Conservation (phyloP, 345 rosid genomes). For the Passiflora organensis region DNA sequence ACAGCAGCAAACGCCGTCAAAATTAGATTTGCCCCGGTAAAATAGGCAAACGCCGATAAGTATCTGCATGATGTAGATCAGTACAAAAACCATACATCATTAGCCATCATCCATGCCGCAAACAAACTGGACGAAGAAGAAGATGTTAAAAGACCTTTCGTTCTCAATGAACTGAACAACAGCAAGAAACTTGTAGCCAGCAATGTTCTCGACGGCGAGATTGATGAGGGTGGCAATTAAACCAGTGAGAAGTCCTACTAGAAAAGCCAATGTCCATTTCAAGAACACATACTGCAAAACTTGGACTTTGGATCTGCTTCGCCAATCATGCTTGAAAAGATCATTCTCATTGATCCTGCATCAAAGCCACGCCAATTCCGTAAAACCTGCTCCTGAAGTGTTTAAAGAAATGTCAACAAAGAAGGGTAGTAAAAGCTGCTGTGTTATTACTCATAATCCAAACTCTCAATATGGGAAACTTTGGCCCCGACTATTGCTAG, state of each 20-base stretch:
- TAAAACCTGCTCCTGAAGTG: neutral
- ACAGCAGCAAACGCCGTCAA: slow-evolving; percentile 60
- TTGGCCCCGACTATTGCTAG: slow-evolving; percentile 82
- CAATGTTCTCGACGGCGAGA: slow-evolving; percentile 82
- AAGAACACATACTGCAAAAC: slow-evolving; percentile 73
- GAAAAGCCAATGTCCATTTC: slow-evolving; percentile 79
- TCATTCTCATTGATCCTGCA: slow-evolving; percentile 90
- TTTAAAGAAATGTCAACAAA: neutral
- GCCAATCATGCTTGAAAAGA: slow-evolving; percentile 94
- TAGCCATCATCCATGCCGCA: neutral
- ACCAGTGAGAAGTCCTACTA: slow-evolving; percentile 81
- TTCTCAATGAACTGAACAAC: slow-evolving; percentile 50
- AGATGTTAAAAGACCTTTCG: slow-evolving; percentile 38
- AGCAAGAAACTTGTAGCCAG: slow-evolving; percentile 85
- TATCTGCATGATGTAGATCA: slow-evolving; percentile 45
- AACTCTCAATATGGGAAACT: slow-evolving; percentile 81
- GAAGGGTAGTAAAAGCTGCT: neutral
- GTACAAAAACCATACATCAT: neutral
- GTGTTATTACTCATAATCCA: slow-evolving; percentile 73
- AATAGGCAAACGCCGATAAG: slow-evolving; percentile 43
- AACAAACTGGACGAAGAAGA: neutral
- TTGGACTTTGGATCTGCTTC: slow-evolving; percentile 76
- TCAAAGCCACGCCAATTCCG: neutral
- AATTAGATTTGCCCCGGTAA: slow-evolving; percentile 55
- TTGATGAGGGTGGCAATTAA: slow-evolving; percentile 79